Conservation (phyloP, 768 basidiomycete species). For the Macrolepiota fuliginosa region DNA sequence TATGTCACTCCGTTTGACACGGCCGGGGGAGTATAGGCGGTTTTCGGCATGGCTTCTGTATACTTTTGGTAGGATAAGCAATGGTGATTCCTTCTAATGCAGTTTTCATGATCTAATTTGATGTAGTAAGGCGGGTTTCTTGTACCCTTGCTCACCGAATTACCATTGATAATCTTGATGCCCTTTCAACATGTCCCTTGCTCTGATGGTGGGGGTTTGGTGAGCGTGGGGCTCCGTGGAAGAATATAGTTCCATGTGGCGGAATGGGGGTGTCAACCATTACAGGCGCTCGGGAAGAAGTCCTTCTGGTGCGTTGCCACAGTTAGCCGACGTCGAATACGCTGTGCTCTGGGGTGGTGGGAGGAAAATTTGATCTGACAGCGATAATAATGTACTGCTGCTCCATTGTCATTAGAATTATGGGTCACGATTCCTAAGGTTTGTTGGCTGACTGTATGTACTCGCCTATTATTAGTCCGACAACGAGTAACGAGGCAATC, state of each 20-base stretch:
- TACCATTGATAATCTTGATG: not conserved
- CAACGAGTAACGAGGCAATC: not conserved
- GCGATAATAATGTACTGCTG: not conserved
- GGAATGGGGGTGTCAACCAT: not conserved
- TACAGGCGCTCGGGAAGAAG: not conserved
- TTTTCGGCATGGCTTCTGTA: not conserved
- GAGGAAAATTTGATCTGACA: not conserved
- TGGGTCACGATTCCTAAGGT: not conserved
- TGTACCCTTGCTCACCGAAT: not conserved
- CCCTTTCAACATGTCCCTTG: not conserved
- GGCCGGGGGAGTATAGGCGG: not conserved
- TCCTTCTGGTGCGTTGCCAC: not conserved
- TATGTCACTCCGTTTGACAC: not conserved
- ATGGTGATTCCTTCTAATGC: not conserved
- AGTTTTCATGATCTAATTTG: not conserved
- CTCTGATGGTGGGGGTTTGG: not conserved
- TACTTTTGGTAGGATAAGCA: not conserved
- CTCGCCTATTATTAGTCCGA: not conserved
- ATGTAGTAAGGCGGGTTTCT: not conserved
- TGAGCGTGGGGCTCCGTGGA: not conserved
- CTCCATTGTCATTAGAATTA: not conserved
- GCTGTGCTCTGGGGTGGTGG: not conserved
- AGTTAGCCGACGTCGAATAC: not conserved
- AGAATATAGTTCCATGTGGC: not conserved
- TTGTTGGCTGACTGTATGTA: not conserved